Conservation (phyloP, 495 filamentous ascomycete genomes). For the Aspergillus campestris region DNA sequence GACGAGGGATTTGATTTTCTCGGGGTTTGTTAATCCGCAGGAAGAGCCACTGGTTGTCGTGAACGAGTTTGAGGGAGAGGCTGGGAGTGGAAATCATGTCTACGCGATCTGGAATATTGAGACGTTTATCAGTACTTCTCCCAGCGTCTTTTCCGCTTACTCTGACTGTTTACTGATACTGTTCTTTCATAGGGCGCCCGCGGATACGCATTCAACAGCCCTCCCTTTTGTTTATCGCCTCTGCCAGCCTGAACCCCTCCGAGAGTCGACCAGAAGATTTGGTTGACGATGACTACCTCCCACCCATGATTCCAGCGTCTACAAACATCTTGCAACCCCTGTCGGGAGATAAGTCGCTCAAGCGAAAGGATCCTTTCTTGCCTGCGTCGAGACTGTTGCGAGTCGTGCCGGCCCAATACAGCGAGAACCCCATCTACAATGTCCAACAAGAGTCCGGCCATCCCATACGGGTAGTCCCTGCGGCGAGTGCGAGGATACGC, state of each 20-base stretch:
- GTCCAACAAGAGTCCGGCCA: constrained; percentile 53
- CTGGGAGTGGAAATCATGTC: constrained; percentile 47
- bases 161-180: constrained; percentile 5
- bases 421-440: constrained; percentile 53
- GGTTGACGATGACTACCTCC: constrained; percentile 64
- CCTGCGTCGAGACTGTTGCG: constrained; percentile 72
- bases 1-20: constrained; percentile 58
- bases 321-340: constrained; percentile 78
- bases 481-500: constrained; percentile 74
- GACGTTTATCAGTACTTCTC: constrained; percentile 55
- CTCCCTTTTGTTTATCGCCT: constrained; percentile 65
- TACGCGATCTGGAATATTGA: constrained; percentile 75
- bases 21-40: constrained; percentile 47
- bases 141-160: neutral
- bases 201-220: constrained; percentile 71
- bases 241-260: constrained; percentile 55
- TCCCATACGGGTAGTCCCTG: constrained; percentile 65
- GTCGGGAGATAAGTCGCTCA: constrained; percentile 56
- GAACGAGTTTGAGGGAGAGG: constrained; percentile 45
- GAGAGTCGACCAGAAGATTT: constrained; percentile 40
- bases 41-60: constrained; percentile 56
- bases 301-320: constrained; percentile 63
- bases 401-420: constrained; percentile 57
- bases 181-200: constrained; percentile 47
- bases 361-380: constrained; percentile 60